Percentiles rank a stretch among this genome's conserved stretches.
Evolutionary conservation across 257 asterid species (phyloP).

Genomic region (Jaltomata sinuosa): DNA sequence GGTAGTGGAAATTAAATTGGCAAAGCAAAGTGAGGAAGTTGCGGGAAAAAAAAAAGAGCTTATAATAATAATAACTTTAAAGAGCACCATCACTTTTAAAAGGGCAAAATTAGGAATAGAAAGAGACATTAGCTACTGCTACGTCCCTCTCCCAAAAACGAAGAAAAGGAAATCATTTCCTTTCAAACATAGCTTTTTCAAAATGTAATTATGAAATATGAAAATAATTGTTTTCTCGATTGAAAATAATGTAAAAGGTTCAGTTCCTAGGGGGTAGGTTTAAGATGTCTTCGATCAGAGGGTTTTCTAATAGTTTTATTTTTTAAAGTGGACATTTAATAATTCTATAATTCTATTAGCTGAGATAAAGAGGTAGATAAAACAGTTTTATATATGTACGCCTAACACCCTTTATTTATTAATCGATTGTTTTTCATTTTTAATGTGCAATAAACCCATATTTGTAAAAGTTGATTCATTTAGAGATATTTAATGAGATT

Average conservation of each 20-base stretch:
- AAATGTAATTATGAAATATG: not conserved
- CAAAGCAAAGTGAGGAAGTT: not conserved
- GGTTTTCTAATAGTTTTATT: not conserved
- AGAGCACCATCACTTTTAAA: not conserved
- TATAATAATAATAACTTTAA: not conserved
- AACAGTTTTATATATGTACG: not conserved
- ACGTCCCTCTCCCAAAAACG: not conserved
- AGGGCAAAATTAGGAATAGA: not conserved
- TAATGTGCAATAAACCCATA: not conserved
- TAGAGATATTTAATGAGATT: not conserved
- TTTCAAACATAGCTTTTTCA: not conserved
- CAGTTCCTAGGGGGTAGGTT: not conserved
- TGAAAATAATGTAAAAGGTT: not conserved
- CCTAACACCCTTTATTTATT: not conserved
- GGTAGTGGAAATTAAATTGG: conserved; percentile 3
- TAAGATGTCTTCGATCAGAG: not conserved
- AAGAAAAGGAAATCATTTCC: not conserved
- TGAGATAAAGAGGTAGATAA: not conserved
- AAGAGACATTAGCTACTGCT: not conserved
- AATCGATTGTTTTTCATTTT: not conserved
- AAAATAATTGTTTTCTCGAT: not conserved
- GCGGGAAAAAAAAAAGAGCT: not conserved
- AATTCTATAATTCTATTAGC: not conserved
- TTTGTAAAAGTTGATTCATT: not conserved
- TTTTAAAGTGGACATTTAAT: not conserved